Evolutionary conservation across 495 filamentous ascomycete species (phyloP).

Genomic region (Aspergillus funiculosus): DNA sequence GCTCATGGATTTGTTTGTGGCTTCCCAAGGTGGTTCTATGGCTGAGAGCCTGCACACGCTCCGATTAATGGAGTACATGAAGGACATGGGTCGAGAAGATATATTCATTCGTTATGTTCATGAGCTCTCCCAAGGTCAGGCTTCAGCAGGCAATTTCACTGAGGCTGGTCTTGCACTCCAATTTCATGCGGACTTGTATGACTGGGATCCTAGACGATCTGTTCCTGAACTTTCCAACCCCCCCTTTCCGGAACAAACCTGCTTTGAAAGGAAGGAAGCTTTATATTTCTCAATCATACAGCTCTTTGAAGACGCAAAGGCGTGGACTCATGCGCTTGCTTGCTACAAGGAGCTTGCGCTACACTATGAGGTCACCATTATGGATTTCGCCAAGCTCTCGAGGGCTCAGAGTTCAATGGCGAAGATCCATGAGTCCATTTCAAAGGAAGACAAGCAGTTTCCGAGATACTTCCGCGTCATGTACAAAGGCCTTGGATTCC

Average conservation of each 20-base stretch:
- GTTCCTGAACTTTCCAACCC: constrained; percentile 68
- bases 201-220: constrained; percentile 73
- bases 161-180: constrained; percentile 88
- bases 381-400: constrained; percentile 89
- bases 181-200: constrained; percentile 87
- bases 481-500: constrained; percentile 90
- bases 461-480: constrained; percentile 88
- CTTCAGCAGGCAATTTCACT: constrained; percentile 67
- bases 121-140: constrained; percentile 77
- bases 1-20: constrained; percentile 83
- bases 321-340: constrained; percentile 84
- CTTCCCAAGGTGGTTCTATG: constrained; percentile 78
- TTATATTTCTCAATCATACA: constrained; percentile 93
- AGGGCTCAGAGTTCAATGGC: constrained; percentile 87
- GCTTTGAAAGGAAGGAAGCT: constrained; percentile 88
- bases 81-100: constrained; percentile 95
- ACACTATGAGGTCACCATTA: constrained; percentile 83
- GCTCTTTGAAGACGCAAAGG: constrained; percentile 84
- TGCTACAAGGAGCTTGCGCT: constrained; percentile 84
- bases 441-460: constrained; percentile 67
- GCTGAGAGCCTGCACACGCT: constrained; percentile 82
- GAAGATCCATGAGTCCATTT: constrained; percentile 81
- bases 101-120: constrained; percentile 97
- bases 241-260: constrained; percentile 70
- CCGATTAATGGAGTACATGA: constrained; percentile 91